These are phyloP conservation scores for Lonicera japonica DNA, from an alignment of 129 eudicot genomes.

Conservation along the genomic window DNA sequence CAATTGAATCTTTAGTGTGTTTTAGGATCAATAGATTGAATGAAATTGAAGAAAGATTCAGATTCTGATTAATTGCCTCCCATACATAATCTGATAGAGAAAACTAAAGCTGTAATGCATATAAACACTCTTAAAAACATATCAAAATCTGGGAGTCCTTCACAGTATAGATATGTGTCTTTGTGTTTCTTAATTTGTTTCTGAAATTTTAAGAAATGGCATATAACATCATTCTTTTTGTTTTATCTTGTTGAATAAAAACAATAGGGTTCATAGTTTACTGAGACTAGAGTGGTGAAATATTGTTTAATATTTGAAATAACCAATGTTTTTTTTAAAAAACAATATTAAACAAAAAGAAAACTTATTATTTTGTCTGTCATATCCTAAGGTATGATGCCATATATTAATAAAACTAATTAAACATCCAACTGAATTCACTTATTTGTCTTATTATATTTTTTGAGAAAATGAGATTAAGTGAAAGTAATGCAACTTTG, in stretches of 20 bases:
- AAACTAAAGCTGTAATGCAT: conserved; percentile 18
- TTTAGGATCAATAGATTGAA: conserved; percentile 29
- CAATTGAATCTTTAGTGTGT: conserved; percentile 17
- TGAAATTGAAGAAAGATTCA: conserved; percentile 16
- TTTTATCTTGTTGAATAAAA: too few relatives aligned
- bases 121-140: conserved; percentile 8
- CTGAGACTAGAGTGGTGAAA: background rate
- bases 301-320: background rate
- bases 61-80: conserved; percentile 25
- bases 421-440: too few relatives aligned
- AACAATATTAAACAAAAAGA: too few relatives aligned
- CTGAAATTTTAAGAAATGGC: too few relatives aligned
- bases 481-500: too few relatives aligned
- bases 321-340: background rate
- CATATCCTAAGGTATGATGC: background rate
- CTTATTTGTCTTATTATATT: too few relatives aligned
- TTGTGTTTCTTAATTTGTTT: too few relatives aligned
- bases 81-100: conserved; percentile 15
- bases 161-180: background rate
- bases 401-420: background rate
- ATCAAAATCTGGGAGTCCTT: conserved; percentile 4
- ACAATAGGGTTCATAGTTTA: background rate
- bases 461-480: too few relatives aligned
- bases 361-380: background rate
- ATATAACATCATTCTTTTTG: too few relatives aligned